A percentile compares a stretch with the other conserved stretches of the same genome.
Evolutionary conservation across 306 rosid genomes (phyloP).

Genomic region (Sicyos edulis): DNA sequence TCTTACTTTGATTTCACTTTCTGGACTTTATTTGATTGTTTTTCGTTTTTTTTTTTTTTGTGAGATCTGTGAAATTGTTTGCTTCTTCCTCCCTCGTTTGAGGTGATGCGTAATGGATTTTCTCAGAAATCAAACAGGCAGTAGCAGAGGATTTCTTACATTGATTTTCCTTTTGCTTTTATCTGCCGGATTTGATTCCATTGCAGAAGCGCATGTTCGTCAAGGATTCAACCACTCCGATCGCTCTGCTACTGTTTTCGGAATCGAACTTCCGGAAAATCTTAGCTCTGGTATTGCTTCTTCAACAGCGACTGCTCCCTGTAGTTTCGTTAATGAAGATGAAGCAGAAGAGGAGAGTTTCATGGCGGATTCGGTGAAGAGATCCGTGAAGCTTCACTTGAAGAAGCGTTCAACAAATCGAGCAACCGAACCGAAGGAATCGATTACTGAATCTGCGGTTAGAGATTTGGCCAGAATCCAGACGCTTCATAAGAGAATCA

Average conservation of each 20-base stretch:
- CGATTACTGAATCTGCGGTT: constrained; percentile 44
- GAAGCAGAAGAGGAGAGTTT: constrained; percentile 24
- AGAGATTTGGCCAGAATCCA: constrained; percentile 72
- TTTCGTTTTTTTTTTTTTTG: background rate
- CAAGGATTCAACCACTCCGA: constrained; percentile 33
- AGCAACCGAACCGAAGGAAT: constrained; percentile 36
- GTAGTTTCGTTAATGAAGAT: constrained; percentile 36
- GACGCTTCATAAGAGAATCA: constrained; percentile 58
- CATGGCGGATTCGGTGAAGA: constrained; percentile 36
- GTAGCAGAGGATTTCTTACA: constrained; percentile 19
- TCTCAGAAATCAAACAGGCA: constrained; percentile 29
- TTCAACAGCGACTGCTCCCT: constrained; percentile 47
- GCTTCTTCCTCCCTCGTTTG: background rate
- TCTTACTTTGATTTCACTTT: background rate
- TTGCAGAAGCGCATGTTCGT: constrained; percentile 32
- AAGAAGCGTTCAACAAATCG: constrained; percentile 34
- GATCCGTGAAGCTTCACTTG: constrained; percentile 50
- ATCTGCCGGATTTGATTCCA: constrained; percentile 26
- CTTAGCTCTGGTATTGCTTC: constrained; percentile 53
- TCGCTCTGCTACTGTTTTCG: constrained; percentile 53
- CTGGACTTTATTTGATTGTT: background rate
- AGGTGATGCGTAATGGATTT: constrained; percentile 26
- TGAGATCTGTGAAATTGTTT: background rate
- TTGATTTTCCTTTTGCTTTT: constrained; percentile 34
- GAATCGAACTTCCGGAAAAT: constrained; percentile 58